Evolutionary conservation across 2,329 filamentous ascomycete genomes (phyloP).

Genomic region (Periglandula ipomoeae): DNA sequence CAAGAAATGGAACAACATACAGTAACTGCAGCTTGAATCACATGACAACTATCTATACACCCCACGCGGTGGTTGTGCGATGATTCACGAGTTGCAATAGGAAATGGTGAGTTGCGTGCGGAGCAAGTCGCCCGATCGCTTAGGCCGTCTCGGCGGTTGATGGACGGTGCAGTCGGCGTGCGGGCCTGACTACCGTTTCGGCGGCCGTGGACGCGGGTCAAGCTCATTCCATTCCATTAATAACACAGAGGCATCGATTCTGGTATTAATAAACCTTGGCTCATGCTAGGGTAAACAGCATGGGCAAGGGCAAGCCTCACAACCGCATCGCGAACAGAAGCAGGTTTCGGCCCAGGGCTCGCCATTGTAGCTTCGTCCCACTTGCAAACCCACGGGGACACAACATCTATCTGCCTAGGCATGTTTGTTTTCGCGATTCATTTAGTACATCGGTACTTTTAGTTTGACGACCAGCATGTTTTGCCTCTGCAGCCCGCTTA

Average conservation of each 20-base stretch:
- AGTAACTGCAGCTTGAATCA: no score
- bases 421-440: no score
- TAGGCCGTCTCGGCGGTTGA: not conserved
- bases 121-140: not conserved
- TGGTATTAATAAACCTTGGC: not conserved
- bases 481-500: no score
- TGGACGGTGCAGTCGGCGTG: not conserved
- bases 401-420: no score
- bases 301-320: not conserved
- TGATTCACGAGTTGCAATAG: not conserved
- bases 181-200: not conserved
- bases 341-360: not conserved
- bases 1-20: no score
- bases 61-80: no score
- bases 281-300: not conserved
- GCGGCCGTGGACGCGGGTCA: no score
- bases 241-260: not conserved
- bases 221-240: no score
- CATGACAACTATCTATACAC: not conserved
- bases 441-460: no score
- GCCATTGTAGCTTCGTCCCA: not conserved
- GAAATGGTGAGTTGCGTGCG: not conserved
- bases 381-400: not conserved
- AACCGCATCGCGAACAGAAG: not conserved
- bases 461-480: no score